Conservation (phyloP, 768 basidiomycete species). For the Russula vinacea region DNA sequence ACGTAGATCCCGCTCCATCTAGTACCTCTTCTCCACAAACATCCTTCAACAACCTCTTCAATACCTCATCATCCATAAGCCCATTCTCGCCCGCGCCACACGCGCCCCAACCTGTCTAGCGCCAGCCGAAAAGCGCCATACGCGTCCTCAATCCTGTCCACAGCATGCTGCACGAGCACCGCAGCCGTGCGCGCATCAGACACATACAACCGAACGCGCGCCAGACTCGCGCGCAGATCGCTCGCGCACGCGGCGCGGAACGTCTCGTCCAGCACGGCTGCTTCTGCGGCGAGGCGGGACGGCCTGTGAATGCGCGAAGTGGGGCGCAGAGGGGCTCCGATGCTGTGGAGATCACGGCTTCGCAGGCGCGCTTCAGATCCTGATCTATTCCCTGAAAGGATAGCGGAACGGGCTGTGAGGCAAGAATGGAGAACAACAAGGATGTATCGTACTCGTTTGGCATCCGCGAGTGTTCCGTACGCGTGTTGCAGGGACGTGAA, state of each 20-base stretch:
- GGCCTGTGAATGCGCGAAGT: constrained; percentile 61
- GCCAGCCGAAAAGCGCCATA: constrained; percentile 73
- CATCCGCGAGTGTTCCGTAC: constrained; percentile 64
- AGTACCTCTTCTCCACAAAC: constrained; percentile 16
- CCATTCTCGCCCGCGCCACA: constrained; percentile 32
- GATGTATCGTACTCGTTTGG: constrained; percentile 58
- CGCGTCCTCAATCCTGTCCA: constrained; percentile 68
- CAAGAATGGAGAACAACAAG: neutral
- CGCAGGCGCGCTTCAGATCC: constrained; percentile 80
- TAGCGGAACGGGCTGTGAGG: neutral
- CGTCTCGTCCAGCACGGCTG: constrained; percentile 46
- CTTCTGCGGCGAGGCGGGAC: constrained; percentile 53
- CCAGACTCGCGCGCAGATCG: constrained; percentile 53
- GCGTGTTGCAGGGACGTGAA: constrained; percentile 65
- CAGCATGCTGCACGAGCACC: constrained; percentile 73
- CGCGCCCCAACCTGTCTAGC: constrained; percentile 49
- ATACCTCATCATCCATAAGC: constrained; percentile 38
- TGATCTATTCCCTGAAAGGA: constrained; percentile 73
- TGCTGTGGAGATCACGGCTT: constrained; percentile 70
- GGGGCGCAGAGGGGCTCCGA: constrained; percentile 55
- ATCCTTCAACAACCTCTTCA: constrained; percentile 34
- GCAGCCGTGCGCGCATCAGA: constrained; percentile 74
- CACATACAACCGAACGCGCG: constrained; percentile 69
- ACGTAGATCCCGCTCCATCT: neutral
- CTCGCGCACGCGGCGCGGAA: constrained; percentile 57